Percentiles rank a stretch among this genome's conserved stretches.
These are phyloP conservation scores for Elaeis guineensis DNA, from an alignment of 176 grass and related monocot species.

Conservation along the genomic window DNA sequence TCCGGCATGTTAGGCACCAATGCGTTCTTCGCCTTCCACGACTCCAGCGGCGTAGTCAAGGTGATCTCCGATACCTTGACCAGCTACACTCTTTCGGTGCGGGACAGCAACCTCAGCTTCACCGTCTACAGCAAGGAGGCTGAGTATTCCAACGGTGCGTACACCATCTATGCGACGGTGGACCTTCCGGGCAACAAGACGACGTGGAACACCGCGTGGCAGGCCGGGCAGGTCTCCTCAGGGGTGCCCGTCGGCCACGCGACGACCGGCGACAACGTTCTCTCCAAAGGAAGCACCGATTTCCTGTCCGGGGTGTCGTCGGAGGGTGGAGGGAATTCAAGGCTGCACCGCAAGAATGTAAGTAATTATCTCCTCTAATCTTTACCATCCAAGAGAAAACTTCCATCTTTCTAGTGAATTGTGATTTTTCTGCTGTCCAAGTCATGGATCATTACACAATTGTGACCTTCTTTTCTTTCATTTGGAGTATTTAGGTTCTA, in stretches of 20 bases:
- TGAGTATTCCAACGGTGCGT: slow-evolving; percentile 23
- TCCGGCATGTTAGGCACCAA: slow-evolving; percentile 24
- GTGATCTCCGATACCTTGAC: slow-evolving; percentile 15
- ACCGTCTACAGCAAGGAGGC: slow-evolving; percentile 5
- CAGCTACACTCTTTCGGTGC: background rate
- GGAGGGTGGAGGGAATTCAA: background rate
- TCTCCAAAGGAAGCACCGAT: slow-evolving; percentile 19
- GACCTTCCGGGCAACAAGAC: slow-evolving; percentile 31
- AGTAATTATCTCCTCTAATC: background rate
- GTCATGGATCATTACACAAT: too few species aligned
- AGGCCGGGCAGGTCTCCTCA: slow-evolving; percentile 11
- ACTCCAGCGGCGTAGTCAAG: background rate
- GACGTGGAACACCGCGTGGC: slow-evolving; percentile 36
- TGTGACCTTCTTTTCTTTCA: too few species aligned
- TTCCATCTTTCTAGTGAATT: too few species aligned
- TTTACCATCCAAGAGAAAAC: too few species aligned
- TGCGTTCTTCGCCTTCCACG: slow-evolving; percentile 24
- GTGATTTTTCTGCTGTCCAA: too few species aligned
- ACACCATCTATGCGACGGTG: slow-evolving; percentile 38
- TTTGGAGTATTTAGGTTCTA: too few species aligned
- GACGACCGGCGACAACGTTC: background rate
- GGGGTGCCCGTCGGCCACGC: slow-evolving; percentile 12
- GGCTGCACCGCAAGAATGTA: slow-evolving; percentile 19
- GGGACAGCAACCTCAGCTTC: slow-evolving; percentile 23
- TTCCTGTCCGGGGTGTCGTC: slow-evolving; percentile 20